Evolutionary conservation across 179 eudicot species (phyloP).

Genomic region (Beta lomatogona): DNA sequence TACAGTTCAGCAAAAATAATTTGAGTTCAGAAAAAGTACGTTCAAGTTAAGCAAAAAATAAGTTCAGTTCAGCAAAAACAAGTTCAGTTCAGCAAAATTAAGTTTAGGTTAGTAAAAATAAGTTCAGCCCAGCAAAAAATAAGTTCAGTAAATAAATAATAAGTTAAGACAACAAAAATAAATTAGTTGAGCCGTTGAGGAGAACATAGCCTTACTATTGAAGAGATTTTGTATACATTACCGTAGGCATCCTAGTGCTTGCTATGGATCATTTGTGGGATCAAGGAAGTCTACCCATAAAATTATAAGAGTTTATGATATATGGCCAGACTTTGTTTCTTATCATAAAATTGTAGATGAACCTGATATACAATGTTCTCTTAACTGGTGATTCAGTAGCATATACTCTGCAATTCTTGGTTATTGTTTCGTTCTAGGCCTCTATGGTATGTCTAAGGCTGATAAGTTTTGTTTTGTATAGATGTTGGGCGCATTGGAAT

Average conservation of each 20-base stretch:
- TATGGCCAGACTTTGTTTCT: neutral
- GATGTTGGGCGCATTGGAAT: constrained; percentile 89
- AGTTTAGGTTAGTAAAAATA: too few species aligned
- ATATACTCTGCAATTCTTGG: neutral
- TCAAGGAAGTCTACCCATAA: neutral
- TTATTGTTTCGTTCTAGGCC: neutral
- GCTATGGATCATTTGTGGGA: neutral
- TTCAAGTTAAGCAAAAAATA: too few species aligned
- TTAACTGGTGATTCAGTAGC: neutral
- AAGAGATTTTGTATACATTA: neutral
- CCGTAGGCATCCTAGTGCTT: neutral
- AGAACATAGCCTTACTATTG: neutral
- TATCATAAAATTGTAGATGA: neutral
- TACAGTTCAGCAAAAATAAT: too few species aligned
- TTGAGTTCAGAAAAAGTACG: too few species aligned
- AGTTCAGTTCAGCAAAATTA: too few species aligned
- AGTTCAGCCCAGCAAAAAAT: too few species aligned
- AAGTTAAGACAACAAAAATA: too few species aligned
- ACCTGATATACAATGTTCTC: neutral
- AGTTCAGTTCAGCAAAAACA: too few species aligned
- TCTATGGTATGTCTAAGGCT: constrained; percentile 1
- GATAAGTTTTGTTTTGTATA: constrained; percentile 35
- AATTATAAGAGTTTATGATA: too few species aligned
- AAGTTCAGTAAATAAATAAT: too few species aligned
- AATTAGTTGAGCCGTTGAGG: too few species aligned